Base-by-base conservation (phyloP, 495 filamentous ascomycete species). In the Cercophora newfieldiana region DNA sequence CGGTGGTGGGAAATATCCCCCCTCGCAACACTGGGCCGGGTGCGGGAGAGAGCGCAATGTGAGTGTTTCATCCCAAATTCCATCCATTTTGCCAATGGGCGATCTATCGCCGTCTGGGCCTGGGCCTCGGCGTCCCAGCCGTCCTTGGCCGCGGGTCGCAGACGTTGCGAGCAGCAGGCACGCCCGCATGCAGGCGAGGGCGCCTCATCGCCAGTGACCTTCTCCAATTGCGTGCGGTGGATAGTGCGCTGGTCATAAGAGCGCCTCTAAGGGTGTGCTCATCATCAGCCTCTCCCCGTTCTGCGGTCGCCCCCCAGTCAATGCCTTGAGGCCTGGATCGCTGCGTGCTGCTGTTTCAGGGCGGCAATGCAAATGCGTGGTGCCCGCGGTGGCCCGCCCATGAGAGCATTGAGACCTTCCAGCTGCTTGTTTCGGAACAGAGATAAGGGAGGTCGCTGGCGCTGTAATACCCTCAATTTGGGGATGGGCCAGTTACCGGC, bases 401-500 rank as follows among this genome's bases (percentile, higher is more conserved):
- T n/a, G n/a, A n/a, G 29, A 62, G 50, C 61, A 63, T 63, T 60
- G 61, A 63, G 61, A 44, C 61, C 30, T 55, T 55, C 49, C 29
- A 63, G 61, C 61, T 63, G 53, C 61, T 63, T 7, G 61, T 63
- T 63, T 63, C 61, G 61, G 61, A 47, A 63, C 49, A 37, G 26
- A 24, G 61, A 56, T 56, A 63, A 63, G 18, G 31, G 10, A 3
- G 54, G 24, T 18, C 29, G n/a, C 3, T 25, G 26, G 14, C 24
- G 8, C 26, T n/a, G 54, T 30, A 28, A 31, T 57, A 30, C 24
- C 54, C 58, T 60, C 58, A 44, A 48, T 60, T 48, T 48, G 26
- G 58, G 4, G 16, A 18, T n/a, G 31, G 21, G 24, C 58, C 58
- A 60, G 58, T 60, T 60, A 60, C 33, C 58, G 58, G 58, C 33